phyloP scores from a whole-genome alignment of 2,329 filamentous ascomycete species.

The Talaromyces sp. region DNA sequence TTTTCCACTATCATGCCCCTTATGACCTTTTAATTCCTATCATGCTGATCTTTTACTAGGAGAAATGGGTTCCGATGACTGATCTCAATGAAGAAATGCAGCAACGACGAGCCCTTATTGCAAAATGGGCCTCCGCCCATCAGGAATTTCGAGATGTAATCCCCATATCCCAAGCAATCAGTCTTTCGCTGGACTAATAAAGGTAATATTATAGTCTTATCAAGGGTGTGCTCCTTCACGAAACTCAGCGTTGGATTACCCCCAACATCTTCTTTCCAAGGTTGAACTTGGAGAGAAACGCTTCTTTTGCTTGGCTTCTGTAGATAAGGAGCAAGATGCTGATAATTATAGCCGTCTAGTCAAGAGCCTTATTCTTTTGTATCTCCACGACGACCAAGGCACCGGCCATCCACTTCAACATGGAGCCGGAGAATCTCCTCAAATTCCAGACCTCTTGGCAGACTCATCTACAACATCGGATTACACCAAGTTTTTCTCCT shows the following conservation, averaged over 20 bases:
- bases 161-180: background rate
- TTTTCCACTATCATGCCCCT: no score
- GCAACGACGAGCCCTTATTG: slow-evolving; percentile 2
- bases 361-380: no score
- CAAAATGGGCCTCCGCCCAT: background rate
- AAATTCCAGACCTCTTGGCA: no score
- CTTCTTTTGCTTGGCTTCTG: background rate
- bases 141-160: background rate
- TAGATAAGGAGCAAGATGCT: background rate
- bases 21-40: no score
- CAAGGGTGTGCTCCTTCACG: background rate
- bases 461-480: no score
- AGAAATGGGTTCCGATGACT: background rate
- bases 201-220: background rate
- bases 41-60: background rate
- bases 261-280: background rate
- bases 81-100: slow-evolving; percentile 1
- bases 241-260: background rate
- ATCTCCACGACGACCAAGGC: no score
- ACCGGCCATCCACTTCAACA: no score
- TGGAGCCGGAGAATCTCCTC: no score
- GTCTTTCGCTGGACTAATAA: no score
- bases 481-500: no score
- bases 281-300: background rate
- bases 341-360: background rate